Base-by-base conservation (phyloP, 495 filamentous ascomycete genomes). In the Thermothielavioides terrestris region DNA sequence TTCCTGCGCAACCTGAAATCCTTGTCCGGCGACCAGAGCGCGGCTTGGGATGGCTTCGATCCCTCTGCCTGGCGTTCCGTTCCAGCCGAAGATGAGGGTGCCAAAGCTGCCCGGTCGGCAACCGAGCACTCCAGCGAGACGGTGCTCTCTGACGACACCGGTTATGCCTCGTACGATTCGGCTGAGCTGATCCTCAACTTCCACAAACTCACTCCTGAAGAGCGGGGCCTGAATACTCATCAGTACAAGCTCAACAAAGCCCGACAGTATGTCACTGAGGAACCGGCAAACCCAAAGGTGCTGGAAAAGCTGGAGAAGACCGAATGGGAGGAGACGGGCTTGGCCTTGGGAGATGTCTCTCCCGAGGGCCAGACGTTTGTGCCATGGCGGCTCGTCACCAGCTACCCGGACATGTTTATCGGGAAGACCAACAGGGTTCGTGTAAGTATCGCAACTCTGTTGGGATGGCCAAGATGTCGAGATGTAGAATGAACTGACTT, bases 391-490 rank as follows among this genome's bases (percentile, higher is more conserved):
- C 68, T 79, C 1, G 65, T 90, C 27, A 70, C 59, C 30, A 73
- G 69, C 30, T 89, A 80, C 54, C 79, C 81, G 0, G 77, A 81
- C 61, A 74, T 67, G 39, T 84, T 79, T 55, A 66, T 83, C 46
- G 65, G 69, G 32, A 69, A 68, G 20, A 43, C 66, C 0, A 67
- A 75, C 38, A 60, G 65, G 9, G 60, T 76, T 58, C 55, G 55
- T 7, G 76, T 76, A 46, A 56, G 70, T 57, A 27, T 20, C 2
- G 2, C 4, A 4, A 34, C n/a, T n/a, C n/a, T n/a, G 1, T 34
- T 12, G 31, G 10, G 14, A 17, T 20, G 30, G 21, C 0, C 4
- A 8, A 15, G 4, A 23, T 3, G 32, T 2, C 10, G 11, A 15
- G 8, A 35, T 9, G 9, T 12, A 1, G 4, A 6, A 14, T 38